Percentiles rank a stretch among this genome's conserved stretches.
phyloP scores from a whole-genome alignment of 805 yeast genomes.

The Saccharomycopsis amapae region DNA sequence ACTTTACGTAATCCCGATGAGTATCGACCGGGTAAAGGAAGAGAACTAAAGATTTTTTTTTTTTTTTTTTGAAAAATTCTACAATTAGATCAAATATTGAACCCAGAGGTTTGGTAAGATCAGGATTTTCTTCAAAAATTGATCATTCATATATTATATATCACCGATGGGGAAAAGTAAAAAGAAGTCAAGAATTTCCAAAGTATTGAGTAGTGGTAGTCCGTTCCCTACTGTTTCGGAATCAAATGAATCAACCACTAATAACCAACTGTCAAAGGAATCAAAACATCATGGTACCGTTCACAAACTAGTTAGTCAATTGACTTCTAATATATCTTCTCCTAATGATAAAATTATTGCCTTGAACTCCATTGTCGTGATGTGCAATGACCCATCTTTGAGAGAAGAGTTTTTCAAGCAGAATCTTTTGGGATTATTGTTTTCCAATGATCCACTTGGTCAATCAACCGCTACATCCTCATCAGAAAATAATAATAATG shows the following conservation, averaged over 20 bases:
- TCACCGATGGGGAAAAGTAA: slow-evolving; percentile 17
- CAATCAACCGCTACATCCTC: not conserved
- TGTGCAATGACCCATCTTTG: slow-evolving; percentile 22
- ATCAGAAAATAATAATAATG: not conserved
- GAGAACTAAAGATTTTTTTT: too few species aligned
- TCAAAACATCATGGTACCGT: not conserved
- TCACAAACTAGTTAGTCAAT: not conserved
- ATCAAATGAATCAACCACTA: not conserved
- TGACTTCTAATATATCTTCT: not conserved
- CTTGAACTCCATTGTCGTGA: slow-evolving; percentile 16
- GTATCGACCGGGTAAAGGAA: too few species aligned
- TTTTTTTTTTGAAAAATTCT: not conserved
- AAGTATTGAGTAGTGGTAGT: slow-evolving; percentile 1
- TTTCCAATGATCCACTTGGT: not conserved
- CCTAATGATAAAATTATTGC: slow-evolving; percentile 2
- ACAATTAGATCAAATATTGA: not conserved
- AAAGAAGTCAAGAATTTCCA: slow-evolving; percentile 13
- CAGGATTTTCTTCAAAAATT: too few species aligned
- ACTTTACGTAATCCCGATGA: too few species aligned
- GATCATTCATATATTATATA: not conserved
- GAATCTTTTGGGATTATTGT: slow-evolving; percentile 8
- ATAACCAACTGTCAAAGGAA: not conserved
- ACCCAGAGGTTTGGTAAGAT: too few species aligned
- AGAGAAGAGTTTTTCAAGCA: slow-evolving; percentile 18
- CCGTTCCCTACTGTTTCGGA: slow-evolving; percentile 5